Evolutionary conservation across 208 protist species (phyloP).

Genomic region (Acanthamoeba divionensis): DNA sequence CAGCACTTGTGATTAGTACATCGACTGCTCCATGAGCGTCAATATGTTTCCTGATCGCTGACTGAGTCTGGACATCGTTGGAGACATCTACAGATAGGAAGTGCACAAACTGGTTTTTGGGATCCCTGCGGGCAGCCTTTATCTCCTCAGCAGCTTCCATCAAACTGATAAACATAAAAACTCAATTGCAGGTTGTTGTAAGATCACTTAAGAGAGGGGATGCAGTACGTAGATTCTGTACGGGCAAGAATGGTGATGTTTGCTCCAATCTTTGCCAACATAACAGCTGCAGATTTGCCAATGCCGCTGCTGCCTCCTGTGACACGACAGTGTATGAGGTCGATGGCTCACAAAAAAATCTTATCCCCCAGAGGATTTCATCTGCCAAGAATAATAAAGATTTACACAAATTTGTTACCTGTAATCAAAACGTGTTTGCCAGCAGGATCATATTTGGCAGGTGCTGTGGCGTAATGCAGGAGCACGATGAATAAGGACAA

Average conservation of each 20-base stretch:
- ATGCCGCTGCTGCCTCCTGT: conserved; percentile 56
- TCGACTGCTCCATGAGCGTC: conserved; percentile 42
- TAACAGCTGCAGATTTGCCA: conserved; percentile 54
- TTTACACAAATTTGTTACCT: neutral
- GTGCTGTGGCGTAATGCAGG: neutral
- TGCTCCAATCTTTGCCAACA: conserved; percentile 7
- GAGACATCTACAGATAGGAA: conserved; percentile 47
- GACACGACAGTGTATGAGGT: neutral
- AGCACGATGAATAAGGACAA: neutral
- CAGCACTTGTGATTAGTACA: conserved; percentile 59
- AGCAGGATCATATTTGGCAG: neutral
- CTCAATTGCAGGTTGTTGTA: no score
- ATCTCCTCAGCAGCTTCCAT: conserved; percentile 33
- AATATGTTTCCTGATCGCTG: neutral
- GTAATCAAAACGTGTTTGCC: conserved; percentile 50
- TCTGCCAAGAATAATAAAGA: neutral
- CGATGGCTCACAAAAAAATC: neutral
- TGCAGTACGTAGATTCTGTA: neutral
- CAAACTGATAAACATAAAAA: no score
- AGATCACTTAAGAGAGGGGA: no score
- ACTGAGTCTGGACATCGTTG: neutral
- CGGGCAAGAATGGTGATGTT: conserved; percentile 60
- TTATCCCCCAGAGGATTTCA: neutral
- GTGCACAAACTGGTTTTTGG: conserved; percentile 34
- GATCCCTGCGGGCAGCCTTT: neutral